Conservation (phyloP, 805 yeast genomes). For the Candida boleticola region DNA sequence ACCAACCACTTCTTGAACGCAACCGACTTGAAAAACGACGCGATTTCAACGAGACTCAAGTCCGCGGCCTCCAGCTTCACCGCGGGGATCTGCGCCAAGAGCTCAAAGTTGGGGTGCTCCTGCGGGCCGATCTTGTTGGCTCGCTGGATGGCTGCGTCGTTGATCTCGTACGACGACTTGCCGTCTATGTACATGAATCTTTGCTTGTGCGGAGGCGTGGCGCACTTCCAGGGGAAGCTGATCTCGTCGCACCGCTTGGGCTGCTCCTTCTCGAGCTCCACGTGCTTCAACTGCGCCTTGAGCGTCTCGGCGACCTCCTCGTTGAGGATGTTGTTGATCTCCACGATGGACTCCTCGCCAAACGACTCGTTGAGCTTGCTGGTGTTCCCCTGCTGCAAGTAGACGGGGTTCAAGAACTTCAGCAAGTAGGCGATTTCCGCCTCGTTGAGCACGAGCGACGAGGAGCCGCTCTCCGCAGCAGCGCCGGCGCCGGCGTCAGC, state of each 20-base stretch:
- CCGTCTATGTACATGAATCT: conserved; percentile 83
- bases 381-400: conserved; percentile 39
- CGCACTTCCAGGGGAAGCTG: conserved; percentile 78
- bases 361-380: conserved; percentile 50
- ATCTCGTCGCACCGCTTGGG: conserved; percentile 60
- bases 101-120: conserved; percentile 55
- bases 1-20: conserved; percentile 71
- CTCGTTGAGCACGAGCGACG: conserved; percentile 23
- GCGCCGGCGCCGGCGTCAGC: not conserved
- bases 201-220: conserved; percentile 93
- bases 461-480: conserved; percentile 45
- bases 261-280: conserved; percentile 60
- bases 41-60: conserved; percentile 49
- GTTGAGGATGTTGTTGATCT: conserved; percentile 62
- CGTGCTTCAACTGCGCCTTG: conserved; percentile 46
- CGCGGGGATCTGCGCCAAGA: conserved; percentile 17
- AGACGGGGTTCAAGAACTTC: conserved; percentile 54
- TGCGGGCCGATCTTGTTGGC: conserved; percentile 41
- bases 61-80: conserved; percentile 23
- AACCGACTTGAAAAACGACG: conserved; percentile 55
- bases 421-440: conserved; percentile 50
- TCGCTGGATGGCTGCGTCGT: conserved; percentile 28
- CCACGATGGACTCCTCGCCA: conserved; percentile 65
- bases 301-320: conserved; percentile 49
- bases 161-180: conserved; percentile 32